Evolutionary conservation across 352 stramenopile species (phyloP), one percentile per base, ranked within the genome.

Genomic region (Phytophthora pluvialis): DNA sequence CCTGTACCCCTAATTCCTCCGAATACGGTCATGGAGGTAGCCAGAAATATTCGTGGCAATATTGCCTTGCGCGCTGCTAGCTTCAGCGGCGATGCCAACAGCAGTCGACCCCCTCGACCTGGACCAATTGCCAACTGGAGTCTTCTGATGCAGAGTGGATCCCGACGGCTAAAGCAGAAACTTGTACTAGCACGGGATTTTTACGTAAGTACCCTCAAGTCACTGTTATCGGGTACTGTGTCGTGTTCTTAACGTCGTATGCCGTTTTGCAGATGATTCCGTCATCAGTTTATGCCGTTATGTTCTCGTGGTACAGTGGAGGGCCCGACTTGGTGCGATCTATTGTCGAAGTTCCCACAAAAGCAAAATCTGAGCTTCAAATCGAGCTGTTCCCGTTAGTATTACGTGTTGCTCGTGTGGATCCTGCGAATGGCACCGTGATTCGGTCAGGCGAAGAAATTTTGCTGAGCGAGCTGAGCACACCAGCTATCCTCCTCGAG

Each of bases 401-500:
- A 16, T 67, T 96, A 11, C 86, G 88, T 4, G 78, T 96, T 15
- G 84, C 83, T 2, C 83, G 84, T 43, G 86, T 94, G 10, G 86
- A 94, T 60, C 61, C 80, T 33, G 54, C 72, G 5, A 90, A 81
- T 40, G 86, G 88, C 9, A 82, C 81, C 6, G 80, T 91, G 4
- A 86, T 92, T 57, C 76, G 90, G 35, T 94, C 86, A 5, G 88
- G 88, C 21, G 88, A 94, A 79, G 88, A 96, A 60, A 67, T 94
- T 21, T 38, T 93, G 8, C 47, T 96, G 28, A 91, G 83, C 39
- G 57, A 67, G 18, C 54, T 92, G 25, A 94, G 83, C 36, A 90
- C 81, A 13, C 69, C 81, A 28, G 69, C 78, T 31, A 81, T 64
- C 16, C 58, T 94, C 9, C 64, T 96, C 2, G 78, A 92, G 55